Evolutionary conservation across 495 filamentous ascomycete genomes (phyloP).

Genomic region (Barbatosphaeria neglecta): DNA sequence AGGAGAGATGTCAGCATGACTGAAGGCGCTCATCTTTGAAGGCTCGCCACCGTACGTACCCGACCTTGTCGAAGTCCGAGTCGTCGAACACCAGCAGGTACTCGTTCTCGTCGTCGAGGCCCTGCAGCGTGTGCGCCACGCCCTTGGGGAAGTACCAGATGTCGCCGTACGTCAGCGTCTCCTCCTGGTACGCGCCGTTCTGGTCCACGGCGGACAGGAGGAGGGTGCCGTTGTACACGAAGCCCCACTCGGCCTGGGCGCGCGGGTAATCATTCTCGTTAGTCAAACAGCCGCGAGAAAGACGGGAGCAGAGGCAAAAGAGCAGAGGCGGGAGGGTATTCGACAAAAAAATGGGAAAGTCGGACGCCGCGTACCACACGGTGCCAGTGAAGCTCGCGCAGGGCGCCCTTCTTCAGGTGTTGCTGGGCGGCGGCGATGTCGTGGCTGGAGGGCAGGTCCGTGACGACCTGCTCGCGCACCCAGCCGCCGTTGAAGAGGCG

Average conservation of each 20-base stretch:
- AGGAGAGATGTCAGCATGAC: background rate
- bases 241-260: constrained; percentile 53
- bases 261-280: background rate
- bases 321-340: background rate
- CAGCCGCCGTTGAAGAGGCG: constrained; percentile 49
- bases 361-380: constrained; percentile 33
- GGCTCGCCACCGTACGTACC: constrained; percentile 15
- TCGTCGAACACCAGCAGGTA: constrained; percentile 63
- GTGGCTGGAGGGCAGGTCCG: constrained; percentile 45
- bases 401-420: constrained; percentile 50
- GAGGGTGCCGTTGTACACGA: constrained; percentile 48
- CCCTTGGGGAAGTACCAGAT: constrained; percentile 69
- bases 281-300: no score
- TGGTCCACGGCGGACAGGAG: constrained; percentile 55
- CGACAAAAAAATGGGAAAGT: background rate
- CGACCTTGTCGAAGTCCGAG: constrained; percentile 43
- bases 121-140: constrained; percentile 59
- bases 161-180: constrained; percentile 58
- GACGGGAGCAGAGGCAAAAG: no score
- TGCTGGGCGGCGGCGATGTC: constrained; percentile 54
- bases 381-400: constrained; percentile 47
- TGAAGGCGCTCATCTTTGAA: background rate
- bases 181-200: constrained; percentile 57
- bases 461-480: constrained; percentile 52
- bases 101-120: constrained; percentile 55